Conservation (phyloP, 2,329 filamentous ascomycete species). For the Plectosphaerella sp. region DNA sequence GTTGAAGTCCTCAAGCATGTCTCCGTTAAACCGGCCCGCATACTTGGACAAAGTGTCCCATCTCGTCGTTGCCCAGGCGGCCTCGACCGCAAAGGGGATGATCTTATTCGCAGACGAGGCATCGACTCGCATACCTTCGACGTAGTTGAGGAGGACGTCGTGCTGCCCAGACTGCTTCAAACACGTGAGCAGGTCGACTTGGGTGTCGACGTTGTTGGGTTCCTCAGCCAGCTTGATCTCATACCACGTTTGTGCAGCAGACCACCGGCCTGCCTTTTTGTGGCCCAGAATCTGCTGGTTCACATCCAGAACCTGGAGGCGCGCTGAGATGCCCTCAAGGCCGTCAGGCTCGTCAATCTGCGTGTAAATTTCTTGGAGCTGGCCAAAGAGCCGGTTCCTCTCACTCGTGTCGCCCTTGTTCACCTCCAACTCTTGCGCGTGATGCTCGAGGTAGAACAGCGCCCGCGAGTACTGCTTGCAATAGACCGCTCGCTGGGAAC, state of each 20-base stretch:
- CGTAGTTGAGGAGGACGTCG: conserved; percentile 80
- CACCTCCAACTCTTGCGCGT: conserved; percentile 56
- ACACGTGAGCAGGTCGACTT: conserved; percentile 80
- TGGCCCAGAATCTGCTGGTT: conserved; percentile 93
- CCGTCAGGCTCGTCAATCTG: conserved; percentile 98
- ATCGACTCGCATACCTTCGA: conserved; percentile 66
- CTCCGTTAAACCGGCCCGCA: conserved; percentile 48
- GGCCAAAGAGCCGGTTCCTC: conserved; percentile 65
- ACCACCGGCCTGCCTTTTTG: conserved; percentile 88
- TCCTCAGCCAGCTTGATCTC: conserved; percentile 81
- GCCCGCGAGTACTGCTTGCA: conserved; percentile 91
- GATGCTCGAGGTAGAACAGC: conserved; percentile 90
- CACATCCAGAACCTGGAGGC: conserved; percentile 80
- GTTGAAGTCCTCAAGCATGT: conserved; percentile 67
- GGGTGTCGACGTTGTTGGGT: conserved; percentile 71
- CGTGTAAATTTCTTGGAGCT: conserved; percentile 88
- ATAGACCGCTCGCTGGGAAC: conserved; percentile 80
- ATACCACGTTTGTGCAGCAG: conserved; percentile 95
- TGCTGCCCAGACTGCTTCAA: conserved; percentile 95
- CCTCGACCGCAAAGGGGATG: conserved; percentile 82
- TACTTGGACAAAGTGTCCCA: conserved; percentile 74
- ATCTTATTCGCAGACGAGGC: conserved; percentile 54
- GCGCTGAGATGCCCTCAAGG: conserved; percentile 87
- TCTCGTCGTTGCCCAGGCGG: conserved; percentile 83
- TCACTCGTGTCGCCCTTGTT: conserved; percentile 43